These are phyloP conservation scores for Vachellia collinsii DNA, from an alignment of 306 rosid genomes.

Conservation along the genomic window DNA sequence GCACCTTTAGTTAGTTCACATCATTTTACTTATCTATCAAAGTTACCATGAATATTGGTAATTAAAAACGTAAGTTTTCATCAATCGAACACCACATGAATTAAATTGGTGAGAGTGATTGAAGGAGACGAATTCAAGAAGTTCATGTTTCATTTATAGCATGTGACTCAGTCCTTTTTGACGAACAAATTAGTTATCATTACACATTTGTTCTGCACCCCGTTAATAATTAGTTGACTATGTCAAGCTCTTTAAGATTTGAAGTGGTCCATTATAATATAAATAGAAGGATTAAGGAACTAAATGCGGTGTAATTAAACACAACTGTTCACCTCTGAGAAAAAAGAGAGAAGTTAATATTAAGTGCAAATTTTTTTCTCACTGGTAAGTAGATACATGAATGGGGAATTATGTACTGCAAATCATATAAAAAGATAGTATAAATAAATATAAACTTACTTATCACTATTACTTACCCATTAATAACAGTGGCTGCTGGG, in stretches of 20 bases:
- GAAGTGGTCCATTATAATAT: not conserved
- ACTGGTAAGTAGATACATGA: not conserved
- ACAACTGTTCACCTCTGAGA: not conserved
- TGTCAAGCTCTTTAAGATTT: not conserved
- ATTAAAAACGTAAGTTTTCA: not conserved
- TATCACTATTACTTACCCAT: not conserved
- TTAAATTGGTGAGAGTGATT: not conserved
- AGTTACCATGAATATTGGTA: conserved; percentile 13
- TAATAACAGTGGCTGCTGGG: conserved; percentile 4
- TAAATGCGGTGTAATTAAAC: not conserved
- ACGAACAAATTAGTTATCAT: not conserved
- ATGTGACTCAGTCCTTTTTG: not conserved
- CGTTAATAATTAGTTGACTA: not conserved
- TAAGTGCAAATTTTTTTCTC: not conserved
- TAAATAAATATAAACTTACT: not conserved
- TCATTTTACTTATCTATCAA: conserved; percentile 7
- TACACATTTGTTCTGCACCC: not conserved
- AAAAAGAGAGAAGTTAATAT: not conserved
- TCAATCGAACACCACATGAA: not conserved
- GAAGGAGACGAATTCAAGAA: not conserved
- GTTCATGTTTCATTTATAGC: not conserved
- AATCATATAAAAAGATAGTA: not conserved
- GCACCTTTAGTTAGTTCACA: not conserved
- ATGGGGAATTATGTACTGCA: not conserved
- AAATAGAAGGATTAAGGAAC: not conserved